Evolutionary conservation across 2,329 filamentous ascomycete species (phyloP).

Genomic region (Phyllosticta paracitricarpa): DNA sequence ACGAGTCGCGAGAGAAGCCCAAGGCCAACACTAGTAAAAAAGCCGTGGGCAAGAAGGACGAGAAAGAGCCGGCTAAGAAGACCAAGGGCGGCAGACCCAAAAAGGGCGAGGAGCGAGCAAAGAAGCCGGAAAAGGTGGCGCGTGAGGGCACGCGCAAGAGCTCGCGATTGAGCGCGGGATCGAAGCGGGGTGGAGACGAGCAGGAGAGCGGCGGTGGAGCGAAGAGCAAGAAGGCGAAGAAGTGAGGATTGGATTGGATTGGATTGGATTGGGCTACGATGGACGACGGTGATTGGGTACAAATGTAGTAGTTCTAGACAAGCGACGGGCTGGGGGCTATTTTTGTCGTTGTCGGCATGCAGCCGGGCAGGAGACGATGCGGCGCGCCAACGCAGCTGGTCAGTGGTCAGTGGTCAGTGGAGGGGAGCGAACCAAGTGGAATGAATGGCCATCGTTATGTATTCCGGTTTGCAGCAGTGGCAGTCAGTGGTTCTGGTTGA

Average conservation of each 20-base stretch:
- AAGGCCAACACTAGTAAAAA: slow-evolving; percentile 1
- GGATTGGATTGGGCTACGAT: not conserved
- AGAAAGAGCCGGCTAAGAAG: not conserved
- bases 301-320: not conserved
- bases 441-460: too few species aligned
- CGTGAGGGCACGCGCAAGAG: slow-evolving; percentile 16
- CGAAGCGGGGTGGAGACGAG: slow-evolving; percentile 15
- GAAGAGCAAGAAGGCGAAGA: slow-evolving; percentile 14
- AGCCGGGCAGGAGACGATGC: not conserved
- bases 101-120: not conserved
- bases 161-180: slow-evolving; percentile 13
- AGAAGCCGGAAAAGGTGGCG: slow-evolving; percentile 4
- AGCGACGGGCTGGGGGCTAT: not conserved
- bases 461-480: not conserved
- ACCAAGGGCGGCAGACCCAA: slow-evolving; percentile 1
- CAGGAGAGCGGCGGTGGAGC: slow-evolving; percentile 12
- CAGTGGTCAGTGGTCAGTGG: not conserved
- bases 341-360: not conserved
- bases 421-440: not conserved
- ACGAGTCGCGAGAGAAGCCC: slow-evolving; percentile 23
- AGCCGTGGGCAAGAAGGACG: slow-evolving; percentile 4
- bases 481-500: too few species aligned
- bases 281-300: not conserved
- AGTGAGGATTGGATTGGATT: not conserved
- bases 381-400: not conserved